These are phyloP conservation scores for Andrographis paniculata DNA, from an alignment of 305 asterid species.

Conservation along the genomic window DNA sequence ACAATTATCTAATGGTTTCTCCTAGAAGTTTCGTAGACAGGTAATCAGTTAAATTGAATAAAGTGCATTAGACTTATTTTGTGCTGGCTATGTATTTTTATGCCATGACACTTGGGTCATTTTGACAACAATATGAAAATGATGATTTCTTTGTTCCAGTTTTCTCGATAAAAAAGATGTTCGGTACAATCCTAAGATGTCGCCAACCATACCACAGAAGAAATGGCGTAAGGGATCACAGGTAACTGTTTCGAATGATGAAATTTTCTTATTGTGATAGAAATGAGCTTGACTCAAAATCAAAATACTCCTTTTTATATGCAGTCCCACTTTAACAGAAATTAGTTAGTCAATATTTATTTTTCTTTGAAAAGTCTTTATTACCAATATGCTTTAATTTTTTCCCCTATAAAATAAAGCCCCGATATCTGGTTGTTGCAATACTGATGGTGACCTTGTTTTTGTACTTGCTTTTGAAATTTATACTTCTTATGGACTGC, in stretches of 20 bases:
- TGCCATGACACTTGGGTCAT: conserved; percentile 9
- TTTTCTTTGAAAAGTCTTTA: no score
- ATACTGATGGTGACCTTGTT: conserved; percentile 11
- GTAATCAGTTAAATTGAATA: no score
- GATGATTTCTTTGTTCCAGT: conserved; percentile 28
- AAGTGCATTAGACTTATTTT: background rate
- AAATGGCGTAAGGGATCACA: conserved; percentile 99
- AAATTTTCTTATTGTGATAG: conserved; percentile 9
- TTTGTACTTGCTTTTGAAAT: conserved; percentile 3
- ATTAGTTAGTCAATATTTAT: no score
- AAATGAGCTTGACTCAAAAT: no score
- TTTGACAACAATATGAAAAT: conserved; percentile 9
- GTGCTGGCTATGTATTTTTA: conserved; percentile 14
- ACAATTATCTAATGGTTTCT: conserved; percentile 69
- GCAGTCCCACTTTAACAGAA: no score
- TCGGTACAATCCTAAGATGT: conserved; percentile 88
- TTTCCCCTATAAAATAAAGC: no score
- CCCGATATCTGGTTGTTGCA: background rate
- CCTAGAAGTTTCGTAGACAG: conserved; percentile 98
- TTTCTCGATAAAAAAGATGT: conserved; percentile 70
- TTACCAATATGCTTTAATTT: no score
- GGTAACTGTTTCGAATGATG: conserved; percentile 33
- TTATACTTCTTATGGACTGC: conserved; percentile 10
- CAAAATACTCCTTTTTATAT: no score
- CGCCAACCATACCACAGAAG: conserved; percentile 65